phyloP scores from a whole-genome alignment of 345 rosid genomes.

The Salix brachista region DNA sequence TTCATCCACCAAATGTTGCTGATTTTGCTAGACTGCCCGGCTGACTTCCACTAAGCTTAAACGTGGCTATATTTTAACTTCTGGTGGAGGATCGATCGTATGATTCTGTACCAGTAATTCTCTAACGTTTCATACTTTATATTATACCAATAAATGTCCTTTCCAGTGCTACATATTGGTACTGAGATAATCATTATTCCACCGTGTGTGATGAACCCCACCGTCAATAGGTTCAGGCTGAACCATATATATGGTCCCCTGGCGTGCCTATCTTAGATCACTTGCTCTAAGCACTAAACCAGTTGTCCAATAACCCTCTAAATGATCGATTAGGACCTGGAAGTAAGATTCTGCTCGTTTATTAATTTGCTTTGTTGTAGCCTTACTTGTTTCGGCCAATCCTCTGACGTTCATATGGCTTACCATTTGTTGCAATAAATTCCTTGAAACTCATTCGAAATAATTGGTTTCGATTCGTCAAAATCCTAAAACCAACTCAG shows the following conservation, averaged over 20 bases:
- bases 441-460: too few species aligned
- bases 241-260: slow-evolving; percentile 12
- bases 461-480: too few species aligned
- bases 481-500: too few species aligned
- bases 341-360: not conserved
- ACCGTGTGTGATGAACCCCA: slow-evolving; percentile 8
- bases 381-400: slow-evolving; percentile 18
- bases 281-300: slow-evolving; percentile 19
- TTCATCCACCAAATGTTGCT: slow-evolving; percentile 1
- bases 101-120: not conserved
- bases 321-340: not conserved
- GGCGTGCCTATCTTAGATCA: not conserved
- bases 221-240: not conserved
- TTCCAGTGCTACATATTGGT: not conserved
- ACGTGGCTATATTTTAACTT: not conserved
- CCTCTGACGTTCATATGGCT: slow-evolving; percentile 2
- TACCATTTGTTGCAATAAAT: not conserved
- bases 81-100: not conserved
- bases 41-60: slow-evolving; percentile 20
- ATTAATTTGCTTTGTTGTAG: not conserved
- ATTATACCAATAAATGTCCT: not conserved
- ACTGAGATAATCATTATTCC: not conserved
- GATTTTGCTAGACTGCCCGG: slow-evolving; percentile 8
- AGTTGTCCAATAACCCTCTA: not conserved
- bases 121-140: not conserved